Evolutionary conservation across 192 early-diverging fungal genomes (phyloP), one percentile per base, ranked within the genome.

Genomic region (Coemansia sp.): DNA sequence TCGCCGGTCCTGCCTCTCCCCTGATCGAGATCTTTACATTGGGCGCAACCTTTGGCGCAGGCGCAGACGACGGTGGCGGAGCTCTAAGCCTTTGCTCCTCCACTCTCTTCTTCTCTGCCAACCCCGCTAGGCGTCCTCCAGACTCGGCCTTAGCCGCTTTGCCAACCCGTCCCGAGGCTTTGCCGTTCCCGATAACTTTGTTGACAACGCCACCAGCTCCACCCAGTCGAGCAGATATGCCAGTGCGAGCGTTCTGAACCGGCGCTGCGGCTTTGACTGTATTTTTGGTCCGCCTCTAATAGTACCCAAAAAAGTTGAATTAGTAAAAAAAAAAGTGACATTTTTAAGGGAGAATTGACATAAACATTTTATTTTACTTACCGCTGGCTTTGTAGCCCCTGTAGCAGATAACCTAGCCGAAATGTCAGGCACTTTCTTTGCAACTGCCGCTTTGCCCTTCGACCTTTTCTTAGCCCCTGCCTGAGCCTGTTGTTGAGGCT

Each of bases 1-100:
- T 74, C 32, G 75, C 74, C 44, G 76, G 74, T 3, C 83, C 77
- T 0, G 75, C 75, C 42, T 78, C 76, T 14, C 82, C 82, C 53
- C 73, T 80, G 59, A 76, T 80, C 23, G 70, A 68, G 19, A 85
- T 74, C 26, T 68, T 69, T 7, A 67, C 37, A 46, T 42, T 57
- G 35, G 63, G 35, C 65, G 62, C 37, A 17, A 61, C 43, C 9
- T 40, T 62, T 44, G 67, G 62, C 40, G 37, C 19, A 17, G 64
- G 26, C 26, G 1, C 26, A 26, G 26, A 26, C 26, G 26, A 26
- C 26, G 26, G 26, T 26, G 26, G 26, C 26, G 1, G 26, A 26
- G 26, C 26, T 26, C 26, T 26, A 26, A 1, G 26, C 26, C 1
- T 26, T 57, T 16, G 61, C 28, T 28, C 38, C 6, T 16, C 33